Percentiles rank a stretch among this genome's conserved stretches.
Evolutionary conservation across 345 rosid genomes (phyloP).

Genomic region (Orychophragmus violaceus): DNA sequence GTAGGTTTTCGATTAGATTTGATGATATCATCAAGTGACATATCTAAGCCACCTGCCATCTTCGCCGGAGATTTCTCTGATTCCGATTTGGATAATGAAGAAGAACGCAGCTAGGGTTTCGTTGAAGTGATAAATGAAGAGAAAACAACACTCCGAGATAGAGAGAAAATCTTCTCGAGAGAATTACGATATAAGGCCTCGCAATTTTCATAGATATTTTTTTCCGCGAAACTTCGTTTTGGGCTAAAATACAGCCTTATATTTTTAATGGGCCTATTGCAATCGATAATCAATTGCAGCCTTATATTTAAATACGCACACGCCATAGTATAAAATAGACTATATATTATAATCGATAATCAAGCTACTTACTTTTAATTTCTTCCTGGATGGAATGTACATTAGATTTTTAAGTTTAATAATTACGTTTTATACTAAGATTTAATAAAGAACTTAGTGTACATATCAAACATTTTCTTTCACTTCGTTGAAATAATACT

Average conservation of each 20-base stretch:
- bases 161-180: background rate
- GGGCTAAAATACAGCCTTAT: background rate
- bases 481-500: background rate
- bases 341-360: too few relatives aligned
- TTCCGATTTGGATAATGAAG: constrained; percentile 4
- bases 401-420: too few relatives aligned
- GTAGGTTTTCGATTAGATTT: constrained; percentile 45
- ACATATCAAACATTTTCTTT: background rate
- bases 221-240: background rate
- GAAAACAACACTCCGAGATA: background rate
- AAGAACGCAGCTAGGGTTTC: constrained; percentile 17
- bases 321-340: too few relatives aligned
- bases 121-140: background rate
- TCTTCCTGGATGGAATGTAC: background rate
- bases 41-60: constrained; percentile 58
- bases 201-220: background rate
- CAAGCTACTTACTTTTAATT: background rate
- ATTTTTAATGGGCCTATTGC: background rate
- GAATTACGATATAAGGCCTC: background rate
- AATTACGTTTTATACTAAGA: background rate
- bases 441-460: background rate
- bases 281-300: too few relatives aligned
- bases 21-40: constrained; percentile 69
- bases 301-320: too few relatives aligned
- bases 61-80: constrained; percentile 4